Evolutionary conservation across 495 filamentous ascomycete species (phyloP), one percentile per base, ranked within the genome.

Genomic region (Lineolata rhizophorae): DNA sequence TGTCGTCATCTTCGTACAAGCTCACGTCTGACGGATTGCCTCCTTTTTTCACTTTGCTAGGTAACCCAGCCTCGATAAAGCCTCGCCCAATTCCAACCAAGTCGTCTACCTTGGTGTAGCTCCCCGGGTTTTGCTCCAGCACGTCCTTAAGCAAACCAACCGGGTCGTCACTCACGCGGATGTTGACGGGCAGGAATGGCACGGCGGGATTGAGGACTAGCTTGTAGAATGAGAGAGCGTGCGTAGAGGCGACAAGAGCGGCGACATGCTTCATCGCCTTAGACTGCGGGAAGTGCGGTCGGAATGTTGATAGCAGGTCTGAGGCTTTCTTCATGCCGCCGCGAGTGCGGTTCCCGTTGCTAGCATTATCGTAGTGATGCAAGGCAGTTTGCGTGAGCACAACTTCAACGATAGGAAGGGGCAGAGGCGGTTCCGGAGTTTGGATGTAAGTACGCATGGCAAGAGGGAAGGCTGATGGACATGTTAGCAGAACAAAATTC

Each of bases 191-290:
- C 20, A 77, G 77, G 39, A 95, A 92, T 0, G 83, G 83, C 37
- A 91, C 76, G 24, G 82, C 82, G 47, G 90, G 83, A 42, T 90
- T 82, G 5, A 95, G 58, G 0, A 76, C 84, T 4, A 97, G 62
- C 3, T 77, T 76, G 54, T 92, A 95, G 40, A 76, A 75, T 20
- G 82, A 85, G 21, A 95, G 59, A 4, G 70, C 61, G 48, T 97
- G 83, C 0, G 90, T 91, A 12, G 87, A 82, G 26, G 62, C 58
- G n/a, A 94, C 58, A 3, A 97, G 64, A 21, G 76, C 65, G 18
- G 64, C 61, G 27, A 72, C 60, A 37, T 66, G 60, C 34, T 60
- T 64, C 28, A 72, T 55, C 1, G 57, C n/a, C 12, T 5, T 5
- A 5, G 32, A 35, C 26, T 8, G 14, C 8, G 14, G 30, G 14